Base-by-base conservation (phyloP, 208 protist genomes). In the Tritrichomonas foetus region DNA sequence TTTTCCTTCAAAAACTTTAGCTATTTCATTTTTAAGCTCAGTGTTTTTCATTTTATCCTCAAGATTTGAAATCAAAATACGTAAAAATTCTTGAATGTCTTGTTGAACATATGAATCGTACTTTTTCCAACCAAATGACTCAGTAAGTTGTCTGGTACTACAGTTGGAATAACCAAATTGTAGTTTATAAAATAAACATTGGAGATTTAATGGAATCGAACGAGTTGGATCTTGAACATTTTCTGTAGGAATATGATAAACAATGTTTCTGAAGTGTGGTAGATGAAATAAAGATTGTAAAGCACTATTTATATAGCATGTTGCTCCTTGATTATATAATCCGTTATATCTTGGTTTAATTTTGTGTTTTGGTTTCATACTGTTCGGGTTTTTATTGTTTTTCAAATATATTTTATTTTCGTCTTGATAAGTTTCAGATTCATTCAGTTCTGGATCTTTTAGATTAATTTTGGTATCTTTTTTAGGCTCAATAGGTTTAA, bases 171-270 rank as follows among this genome's bases (percentile, higher is more conserved):
- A 2, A 13, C 9, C 11, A 53, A 22, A 25, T 53, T 84, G n/a
- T 8, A 84, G 11, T 13, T 84, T 53, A 84, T 84, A 84, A 44
- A 84, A 84, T 22, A 84, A n/a, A 11, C 5, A 47, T 84, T 84
- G 74, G n/a, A 84, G 36, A 25, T 84, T 33, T 11, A 84, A 30
- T 84, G 44, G 13, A 53, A 84, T n/a, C 1, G 74, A 84, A 20
- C 9, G 49, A 20, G 20, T 13, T 84, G 3, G 36, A 84, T 84
- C 74, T 53, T 49, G 41, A 13, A 53, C 36, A 53, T 84, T 44
- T 84, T 33, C 74, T 84, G 74, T 84, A 53, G 74, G 74, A 84
- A 84, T 49, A 13, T 25, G 0, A 84, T 84, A 84, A 84, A 84
- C 25, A 25, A 53, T 84, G 49, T 84, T 33, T 13, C 74, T 1